Conservation (phyloP, 495 filamentous ascomycete species). For the Tuber brumale region DNA sequence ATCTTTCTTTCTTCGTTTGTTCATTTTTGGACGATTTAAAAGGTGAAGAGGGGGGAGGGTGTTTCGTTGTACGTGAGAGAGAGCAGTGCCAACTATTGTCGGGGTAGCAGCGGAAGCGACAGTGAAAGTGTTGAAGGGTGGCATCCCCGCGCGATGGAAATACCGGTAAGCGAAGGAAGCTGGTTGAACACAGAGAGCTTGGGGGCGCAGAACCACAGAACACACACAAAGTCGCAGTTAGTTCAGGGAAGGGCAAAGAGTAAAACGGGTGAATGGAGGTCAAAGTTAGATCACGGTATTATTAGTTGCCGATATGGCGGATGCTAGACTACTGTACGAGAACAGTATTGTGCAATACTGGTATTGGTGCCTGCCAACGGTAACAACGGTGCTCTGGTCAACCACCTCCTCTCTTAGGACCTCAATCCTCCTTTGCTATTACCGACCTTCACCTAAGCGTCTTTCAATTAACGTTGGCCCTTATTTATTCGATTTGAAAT, state of each 20-base stretch:
- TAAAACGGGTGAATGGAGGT: not conserved
- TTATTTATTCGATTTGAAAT: not conserved
- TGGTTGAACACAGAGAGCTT: not conserved
- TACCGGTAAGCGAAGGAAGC: not conserved
- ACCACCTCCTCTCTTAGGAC: not conserved
- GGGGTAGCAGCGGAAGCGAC: constrained; percentile 58
- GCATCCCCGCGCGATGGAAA: constrained; percentile 1
- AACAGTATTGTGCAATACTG: not conserved
- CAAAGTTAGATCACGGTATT: not conserved
- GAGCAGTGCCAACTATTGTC: constrained; percentile 58
- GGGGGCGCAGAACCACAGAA: not conserved
- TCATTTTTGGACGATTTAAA: not conserved
- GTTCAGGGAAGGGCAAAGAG: not conserved
- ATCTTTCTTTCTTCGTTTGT: constrained; percentile 1
- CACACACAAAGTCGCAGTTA: not conserved
- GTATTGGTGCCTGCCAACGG: not conserved
- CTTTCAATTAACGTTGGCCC: not conserved
- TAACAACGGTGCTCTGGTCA: not conserved
- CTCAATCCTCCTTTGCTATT: not conserved
- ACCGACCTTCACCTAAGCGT: not conserved
- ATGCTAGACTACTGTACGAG: not conserved
- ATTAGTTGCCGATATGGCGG: not conserved
- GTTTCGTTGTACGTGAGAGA: constrained; percentile 53
- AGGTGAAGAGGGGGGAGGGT: not conserved
- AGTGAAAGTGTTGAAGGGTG: constrained; percentile 55